Evolutionary conservation across 352 stramenopile species (phyloP).

Genomic region (Thalassiosira exigua): DNA sequence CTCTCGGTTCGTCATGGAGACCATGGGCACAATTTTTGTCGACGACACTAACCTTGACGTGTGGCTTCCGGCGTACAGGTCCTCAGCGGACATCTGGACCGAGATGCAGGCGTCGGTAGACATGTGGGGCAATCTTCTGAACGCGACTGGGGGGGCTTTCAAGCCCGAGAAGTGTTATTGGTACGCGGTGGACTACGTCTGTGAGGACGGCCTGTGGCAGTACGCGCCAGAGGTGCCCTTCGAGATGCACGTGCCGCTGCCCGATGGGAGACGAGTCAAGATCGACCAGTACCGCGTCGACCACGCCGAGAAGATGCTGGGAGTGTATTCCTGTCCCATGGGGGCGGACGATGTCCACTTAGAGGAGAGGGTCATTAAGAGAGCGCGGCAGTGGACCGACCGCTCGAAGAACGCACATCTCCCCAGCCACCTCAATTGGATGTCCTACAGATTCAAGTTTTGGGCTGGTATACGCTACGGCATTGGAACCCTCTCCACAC

Average conservation of each 20-base stretch:
- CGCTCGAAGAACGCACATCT: conserved; percentile 14
- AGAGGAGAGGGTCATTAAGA: background rate
- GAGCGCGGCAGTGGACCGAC: background rate
- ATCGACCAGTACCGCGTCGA: background rate
- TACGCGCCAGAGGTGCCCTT: background rate
- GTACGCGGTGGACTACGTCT: conserved; percentile 19
- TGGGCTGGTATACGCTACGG: conserved; percentile 30
- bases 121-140: conserved; percentile 8
- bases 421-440: background rate
- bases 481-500: conserved; percentile 8
- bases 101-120: background rate
- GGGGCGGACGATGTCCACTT: background rate
- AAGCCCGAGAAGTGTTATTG: conserved; percentile 13
- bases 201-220: background rate
- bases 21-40: conserved; percentile 8
- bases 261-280: background rate
- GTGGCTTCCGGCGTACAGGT: background rate
- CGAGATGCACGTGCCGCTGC: background rate
- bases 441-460: conserved; percentile 18
- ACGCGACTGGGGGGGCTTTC: background rate
- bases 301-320: conserved; percentile 1
- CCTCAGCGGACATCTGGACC: background rate
- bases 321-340: background rate
- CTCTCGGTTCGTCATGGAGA: background rate
- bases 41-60: conserved; percentile 23